These are phyloP conservation scores for Piedraia hortae DNA, from an alignment of 2,329 filamentous ascomycete genomes.

Conservation along the genomic window DNA sequence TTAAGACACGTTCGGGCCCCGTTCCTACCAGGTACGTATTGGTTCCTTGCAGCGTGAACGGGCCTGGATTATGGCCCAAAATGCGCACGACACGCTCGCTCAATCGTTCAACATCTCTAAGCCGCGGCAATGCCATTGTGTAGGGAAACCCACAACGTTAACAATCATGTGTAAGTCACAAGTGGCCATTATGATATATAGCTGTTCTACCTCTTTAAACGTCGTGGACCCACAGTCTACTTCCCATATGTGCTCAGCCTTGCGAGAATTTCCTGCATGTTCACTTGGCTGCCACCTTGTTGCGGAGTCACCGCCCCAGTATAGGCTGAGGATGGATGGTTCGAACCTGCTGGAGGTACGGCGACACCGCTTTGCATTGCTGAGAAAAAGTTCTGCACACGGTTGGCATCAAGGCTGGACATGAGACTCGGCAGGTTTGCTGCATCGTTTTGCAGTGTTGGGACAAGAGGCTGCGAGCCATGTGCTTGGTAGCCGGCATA, in stretches of 20 bases:
- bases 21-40: slow-evolving; percentile 85
- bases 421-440: slow-evolving; percentile 35
- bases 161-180: too few species aligned
- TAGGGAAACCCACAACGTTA: too few species aligned
- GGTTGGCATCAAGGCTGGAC: slow-evolving; percentile 36
- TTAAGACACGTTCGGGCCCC: slow-evolving; percentile 43
- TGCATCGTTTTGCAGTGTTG: slow-evolving; percentile 1
- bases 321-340: slow-evolving; percentile 1
- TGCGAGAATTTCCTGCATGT: slow-evolving; percentile 48
- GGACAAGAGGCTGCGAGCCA: slow-evolving; percentile 2
- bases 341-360: slow-evolving; percentile 1
- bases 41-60: slow-evolving; percentile 50
- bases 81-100: slow-evolving; percentile 58
- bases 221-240: slow-evolving; percentile 1
- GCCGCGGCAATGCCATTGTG: too few species aligned
- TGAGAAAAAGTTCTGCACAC: slow-evolving; percentile 41
- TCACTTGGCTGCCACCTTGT: slow-evolving; percentile 10
- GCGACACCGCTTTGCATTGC: slow-evolving; percentile 19
- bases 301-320: slow-evolving; percentile 1
- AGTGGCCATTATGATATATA: too few species aligned
- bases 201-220: too few species aligned
- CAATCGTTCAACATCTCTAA: slow-evolving; percentile 51
- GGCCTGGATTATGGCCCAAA: slow-evolving; percentile 71
- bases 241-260: slow-evolving; percentile 26
- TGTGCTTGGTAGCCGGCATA: slow-evolving; percentile 7